Conservation (phyloP, 495 filamentous ascomycete genomes). For the Neurospora sp. region DNA sequence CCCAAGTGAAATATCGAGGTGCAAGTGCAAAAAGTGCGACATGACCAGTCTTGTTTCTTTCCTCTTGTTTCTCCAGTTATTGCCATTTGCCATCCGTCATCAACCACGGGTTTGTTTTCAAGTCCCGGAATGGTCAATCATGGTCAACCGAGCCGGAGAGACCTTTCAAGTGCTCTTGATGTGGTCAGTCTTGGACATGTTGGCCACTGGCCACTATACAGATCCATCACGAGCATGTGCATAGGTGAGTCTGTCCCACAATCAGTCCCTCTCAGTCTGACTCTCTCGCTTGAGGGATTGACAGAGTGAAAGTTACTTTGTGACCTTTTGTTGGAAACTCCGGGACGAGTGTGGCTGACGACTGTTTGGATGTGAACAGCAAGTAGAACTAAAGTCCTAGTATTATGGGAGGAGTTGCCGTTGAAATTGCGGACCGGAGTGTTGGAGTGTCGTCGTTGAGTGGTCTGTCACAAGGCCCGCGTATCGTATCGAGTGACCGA, state of each 20-base stretch:
- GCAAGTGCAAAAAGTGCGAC: slow-evolving; percentile 1
- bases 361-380: background rate
- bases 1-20: background rate
- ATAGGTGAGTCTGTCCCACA: background rate
- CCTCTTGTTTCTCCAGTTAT: background rate
- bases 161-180: background rate
- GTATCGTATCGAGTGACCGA: slow-evolving; percentile 9
- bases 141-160: background rate
- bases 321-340: background rate
- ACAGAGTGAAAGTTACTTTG: background rate
- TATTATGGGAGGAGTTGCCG: background rate
- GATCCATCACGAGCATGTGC: background rate
- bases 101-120: background rate
- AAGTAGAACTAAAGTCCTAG: background rate
- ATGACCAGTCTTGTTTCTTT: slow-evolving; percentile 2
- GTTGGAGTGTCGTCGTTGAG: background rate
- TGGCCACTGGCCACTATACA: background rate
- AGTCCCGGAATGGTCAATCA: background rate
- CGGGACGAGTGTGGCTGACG: background rate
- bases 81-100: background rate
- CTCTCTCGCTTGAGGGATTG: background rate
- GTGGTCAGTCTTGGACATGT: background rate
- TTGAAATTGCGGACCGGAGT: background rate
- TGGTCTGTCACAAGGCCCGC: slow-evolving; percentile 13
- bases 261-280: background rate